phyloP scores from a whole-genome alignment of 225 moss, liverwort and hornwort genomes.

The Ulota crispa region DNA sequence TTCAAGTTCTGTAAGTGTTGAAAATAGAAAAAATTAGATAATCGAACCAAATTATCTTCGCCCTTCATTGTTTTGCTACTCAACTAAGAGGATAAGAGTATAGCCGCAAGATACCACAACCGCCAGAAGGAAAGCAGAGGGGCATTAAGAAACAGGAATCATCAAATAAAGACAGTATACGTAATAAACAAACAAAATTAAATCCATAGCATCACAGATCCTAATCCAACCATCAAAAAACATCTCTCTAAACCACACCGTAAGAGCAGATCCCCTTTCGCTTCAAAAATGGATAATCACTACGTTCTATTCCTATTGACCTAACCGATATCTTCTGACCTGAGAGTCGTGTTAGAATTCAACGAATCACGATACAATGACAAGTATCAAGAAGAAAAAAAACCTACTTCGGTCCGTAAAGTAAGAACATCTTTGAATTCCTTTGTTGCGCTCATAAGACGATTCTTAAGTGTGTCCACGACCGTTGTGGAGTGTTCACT shows the following conservation, averaged over 20 bases:
- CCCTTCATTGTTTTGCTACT: neutral
- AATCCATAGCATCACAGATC: neutral
- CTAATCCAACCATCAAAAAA: neutral
- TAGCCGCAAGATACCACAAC: slow-evolving; percentile 2
- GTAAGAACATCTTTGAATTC: slow-evolving; percentile 94
- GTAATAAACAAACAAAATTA: neutral
- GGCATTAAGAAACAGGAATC: neutral
- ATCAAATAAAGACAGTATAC: neutral
- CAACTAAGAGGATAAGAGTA: neutral
- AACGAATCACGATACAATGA: neutral
- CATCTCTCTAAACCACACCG: neutral
- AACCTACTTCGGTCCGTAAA: slow-evolving; percentile 83
- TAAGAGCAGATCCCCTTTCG: neutral
- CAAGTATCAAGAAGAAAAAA: neutral
- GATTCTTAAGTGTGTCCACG: slow-evolving; percentile 82
- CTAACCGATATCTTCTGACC: neutral
- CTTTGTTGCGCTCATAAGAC: slow-evolving; percentile 92
- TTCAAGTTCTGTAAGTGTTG: slow-evolving; percentile 52
- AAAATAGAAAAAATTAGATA: neutral
- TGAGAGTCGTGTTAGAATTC: neutral
- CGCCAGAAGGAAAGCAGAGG: neutral
- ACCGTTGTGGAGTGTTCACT: slow-evolving; percentile 87
- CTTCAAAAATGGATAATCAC: neutral
- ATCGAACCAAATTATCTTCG: neutral
- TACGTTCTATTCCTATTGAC: neutral